Evolutionary conservation across 2,329 filamentous ascomycete genomes (phyloP), one percentile per base, ranked within the genome.

Genomic region (Epichloe festucae): DNA sequence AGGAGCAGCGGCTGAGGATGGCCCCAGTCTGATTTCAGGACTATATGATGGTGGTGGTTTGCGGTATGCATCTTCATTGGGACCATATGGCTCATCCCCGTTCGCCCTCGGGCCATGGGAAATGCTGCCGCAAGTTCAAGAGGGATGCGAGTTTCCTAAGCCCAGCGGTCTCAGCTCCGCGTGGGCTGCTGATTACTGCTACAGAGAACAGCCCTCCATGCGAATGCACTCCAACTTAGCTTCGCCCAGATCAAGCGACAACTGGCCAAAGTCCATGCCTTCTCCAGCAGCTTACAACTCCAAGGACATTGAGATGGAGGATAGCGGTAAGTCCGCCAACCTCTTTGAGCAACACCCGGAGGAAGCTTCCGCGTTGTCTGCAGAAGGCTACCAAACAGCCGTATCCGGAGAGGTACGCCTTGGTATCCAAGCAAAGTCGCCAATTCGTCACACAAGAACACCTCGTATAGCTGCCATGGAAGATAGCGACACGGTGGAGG

Each of bases 131-230:
- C 55, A 47, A 23, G 19, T 52, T 19, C 56, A 52, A 5, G 58
- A 67, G 56, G 59, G 65, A 59, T 64, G 67, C 54, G 52, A 65
- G n/a, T 60, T 63, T 55, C 60, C 67, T 21, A 56, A 59, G 19
- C 56, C 67, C 54, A 59, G 57, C 31, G 59, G 61, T 1, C 40
- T 60, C 27, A 60, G 50, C n/a, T 69, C 67, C 3, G 67, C 68
- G 36, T 68, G 67, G 66, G 62, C 63, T 12, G 57, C 61, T 1
- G 48, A 51, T 38, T 54, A 56, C 34, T 54, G 54, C 2, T 60
- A 57, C 21, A 54, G 45, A 21, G 57, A 60, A 34, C 57, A 60
- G 12, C 43, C 52, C 14, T 43, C 49, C 27, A 19, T 38, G 14
- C 38, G 23, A 19, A 7, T 43, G 34, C 52, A 17, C 41, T 34